These are phyloP conservation scores for Arachnomyces sp. DNA, from an alignment of 2,329 filamentous ascomycete genomes.

Conservation along the genomic window DNA sequence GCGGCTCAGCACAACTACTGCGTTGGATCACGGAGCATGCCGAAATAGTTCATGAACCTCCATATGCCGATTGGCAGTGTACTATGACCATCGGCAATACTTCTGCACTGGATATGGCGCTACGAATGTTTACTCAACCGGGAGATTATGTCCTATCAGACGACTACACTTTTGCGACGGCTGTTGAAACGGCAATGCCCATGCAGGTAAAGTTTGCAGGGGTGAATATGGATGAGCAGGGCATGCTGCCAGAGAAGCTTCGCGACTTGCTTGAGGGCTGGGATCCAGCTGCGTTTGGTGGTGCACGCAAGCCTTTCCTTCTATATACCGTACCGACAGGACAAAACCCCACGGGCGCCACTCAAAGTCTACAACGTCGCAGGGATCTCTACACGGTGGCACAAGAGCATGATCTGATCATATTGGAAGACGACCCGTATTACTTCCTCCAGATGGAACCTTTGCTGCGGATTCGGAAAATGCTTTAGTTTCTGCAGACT, in stretches of 20 bases:
- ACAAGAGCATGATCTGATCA: conserved; percentile 68
- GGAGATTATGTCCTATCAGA: conserved; percentile 19
- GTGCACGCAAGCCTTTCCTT: conserved; percentile 50
- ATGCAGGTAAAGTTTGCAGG: conserved; percentile 18
- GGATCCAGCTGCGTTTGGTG: conserved; percentile 15
- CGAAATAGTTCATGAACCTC: conserved; percentile 22
- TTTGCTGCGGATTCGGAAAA: no score
- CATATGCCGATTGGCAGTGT: conserved; percentile 23
- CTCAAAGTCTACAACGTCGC: conserved; percentile 57
- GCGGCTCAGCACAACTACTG: conserved; percentile 18
- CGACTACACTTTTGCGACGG: conserved; percentile 21
- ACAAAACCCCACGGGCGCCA: conserved; percentile 76
- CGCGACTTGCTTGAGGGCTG: conserved; percentile 17
- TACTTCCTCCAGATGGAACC: conserved; percentile 74
- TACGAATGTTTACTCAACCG: conserved; percentile 21
- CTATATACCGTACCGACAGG: conserved; percentile 64
- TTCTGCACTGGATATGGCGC: conserved; percentile 22
- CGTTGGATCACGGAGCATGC: conserved; percentile 22
- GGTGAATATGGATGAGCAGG: conserved; percentile 23
- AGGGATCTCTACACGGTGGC: conserved; percentile 63
- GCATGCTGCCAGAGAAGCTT: conserved; percentile 19
- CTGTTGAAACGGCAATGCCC: conserved; percentile 18
- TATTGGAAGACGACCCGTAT: conserved; percentile 82
- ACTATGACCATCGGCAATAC: conserved; percentile 23
- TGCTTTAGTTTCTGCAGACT: conserved; percentile 20